Evolutionary conservation across 257 asterid genomes (phyloP).

Genomic region (Penstemon newberryi): DNA sequence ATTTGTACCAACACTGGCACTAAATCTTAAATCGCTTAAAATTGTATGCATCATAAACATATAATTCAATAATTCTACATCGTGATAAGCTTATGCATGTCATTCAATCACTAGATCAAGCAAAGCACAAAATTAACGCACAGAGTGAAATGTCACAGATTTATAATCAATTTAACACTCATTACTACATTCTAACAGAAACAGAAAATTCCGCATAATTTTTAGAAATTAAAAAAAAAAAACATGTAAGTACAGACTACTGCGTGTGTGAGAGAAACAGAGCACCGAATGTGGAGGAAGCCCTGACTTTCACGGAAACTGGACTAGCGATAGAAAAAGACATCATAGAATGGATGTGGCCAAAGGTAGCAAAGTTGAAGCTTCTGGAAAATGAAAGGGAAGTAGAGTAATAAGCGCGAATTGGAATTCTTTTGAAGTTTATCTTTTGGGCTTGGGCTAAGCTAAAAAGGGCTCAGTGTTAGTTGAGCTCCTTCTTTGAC

Average conservation of each 20-base stretch:
- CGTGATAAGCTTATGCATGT: not conserved
- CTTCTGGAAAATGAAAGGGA: constrained; percentile 33
- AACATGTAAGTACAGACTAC: not conserved
- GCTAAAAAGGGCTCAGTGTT: no score
- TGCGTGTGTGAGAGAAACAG: not conserved
- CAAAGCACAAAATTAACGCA: not conserved
- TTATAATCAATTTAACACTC: not conserved
- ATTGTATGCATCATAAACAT: not conserved
- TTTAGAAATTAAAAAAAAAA: not conserved
- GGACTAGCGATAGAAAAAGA: constrained; percentile 31
- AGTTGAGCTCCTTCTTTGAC: no score
- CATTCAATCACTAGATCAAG: constrained; percentile 13
- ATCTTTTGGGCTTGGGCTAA: no score
- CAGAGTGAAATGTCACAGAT: not conserved
- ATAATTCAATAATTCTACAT: not conserved
- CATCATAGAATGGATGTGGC: constrained; percentile 22
- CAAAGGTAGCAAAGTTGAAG: constrained; percentile 23
- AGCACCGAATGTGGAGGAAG: constrained; percentile 38
- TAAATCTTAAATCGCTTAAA: not conserved
- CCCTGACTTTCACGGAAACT: constrained; percentile 28
- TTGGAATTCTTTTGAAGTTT: no score
- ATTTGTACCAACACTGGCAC: no score
- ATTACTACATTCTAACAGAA: not conserved
- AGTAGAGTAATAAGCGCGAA: not conserved
- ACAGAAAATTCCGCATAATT: no score